Conservation (phyloP, 1,139 yeast genomes). For the Kodamaea sp. region DNA sequence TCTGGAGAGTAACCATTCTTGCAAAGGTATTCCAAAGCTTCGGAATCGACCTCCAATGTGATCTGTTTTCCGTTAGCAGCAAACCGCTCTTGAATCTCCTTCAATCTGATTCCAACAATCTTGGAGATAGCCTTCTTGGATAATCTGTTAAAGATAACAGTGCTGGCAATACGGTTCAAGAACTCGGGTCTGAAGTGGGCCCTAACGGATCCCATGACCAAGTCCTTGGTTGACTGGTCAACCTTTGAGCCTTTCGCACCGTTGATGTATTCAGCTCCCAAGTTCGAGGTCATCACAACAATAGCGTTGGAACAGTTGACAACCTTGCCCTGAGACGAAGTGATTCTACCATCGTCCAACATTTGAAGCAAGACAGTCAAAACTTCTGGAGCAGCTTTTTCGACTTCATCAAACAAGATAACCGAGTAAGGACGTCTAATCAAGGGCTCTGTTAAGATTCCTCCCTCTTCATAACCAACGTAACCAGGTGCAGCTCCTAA, state of each 20-base stretch:
- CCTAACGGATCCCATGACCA: constrained; percentile 84
- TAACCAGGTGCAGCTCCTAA: constrained; percentile 99
- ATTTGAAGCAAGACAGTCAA: constrained; percentile 87
- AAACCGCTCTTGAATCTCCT: constrained; percentile 84
- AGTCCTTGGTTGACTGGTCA: constrained; percentile 64
- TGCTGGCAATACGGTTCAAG: constrained; percentile 90
- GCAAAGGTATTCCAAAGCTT: constrained; percentile 79
- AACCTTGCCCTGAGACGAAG: constrained; percentile 91
- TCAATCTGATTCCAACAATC: constrained; percentile 82
- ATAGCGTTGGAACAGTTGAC: constrained; percentile 92
- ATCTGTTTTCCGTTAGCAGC: constrained; percentile 79
- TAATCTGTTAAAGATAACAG: constrained; percentile 87
- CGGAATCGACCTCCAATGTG: constrained; percentile 65
- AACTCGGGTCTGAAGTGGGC: constrained; percentile 97
- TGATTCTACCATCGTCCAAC: constrained; percentile 94
- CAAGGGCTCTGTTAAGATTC: constrained; percentile 88
- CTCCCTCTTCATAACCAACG: constrained; percentile 98
- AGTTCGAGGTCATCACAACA: constrained; percentile 93
- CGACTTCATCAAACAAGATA: constrained; percentile 92
- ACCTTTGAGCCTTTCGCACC: constrained; percentile 66
- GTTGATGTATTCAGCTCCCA: constrained; percentile 90
- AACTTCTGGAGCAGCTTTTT: constrained; percentile 99
- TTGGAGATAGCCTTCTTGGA: constrained; percentile 89
- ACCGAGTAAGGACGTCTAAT: constrained; percentile 94
- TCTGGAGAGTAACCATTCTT: constrained; percentile 87